phyloP scores from a whole-genome alignment of 2,329 filamentous ascomycete genomes.

The Xylariaceae sp. region DNA sequence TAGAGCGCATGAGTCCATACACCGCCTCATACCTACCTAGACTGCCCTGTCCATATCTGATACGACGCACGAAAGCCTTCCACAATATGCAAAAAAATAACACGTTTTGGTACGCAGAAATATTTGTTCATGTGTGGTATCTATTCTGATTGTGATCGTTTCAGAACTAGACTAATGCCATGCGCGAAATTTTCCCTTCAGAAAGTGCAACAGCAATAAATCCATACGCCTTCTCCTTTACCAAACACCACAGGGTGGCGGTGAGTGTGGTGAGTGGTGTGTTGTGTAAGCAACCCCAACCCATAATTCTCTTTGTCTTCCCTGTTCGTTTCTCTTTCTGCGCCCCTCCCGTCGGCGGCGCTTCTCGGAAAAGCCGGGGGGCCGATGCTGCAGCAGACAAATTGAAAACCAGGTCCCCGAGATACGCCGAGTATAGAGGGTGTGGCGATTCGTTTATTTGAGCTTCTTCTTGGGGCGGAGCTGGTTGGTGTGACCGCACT shows the following conservation, averaged over 20 bases:
- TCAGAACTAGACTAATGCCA: slow-evolving; percentile 15
- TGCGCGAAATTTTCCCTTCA: slow-evolving; percentile 9
- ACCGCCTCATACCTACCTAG: neutral
- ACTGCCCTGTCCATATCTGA: no score
- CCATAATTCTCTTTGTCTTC: neutral
- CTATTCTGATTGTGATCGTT: slow-evolving; percentile 13
- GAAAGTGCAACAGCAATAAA: slow-evolving; percentile 13
- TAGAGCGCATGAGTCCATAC: no score
- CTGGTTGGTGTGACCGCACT: slow-evolving; percentile 99
- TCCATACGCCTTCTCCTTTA: slow-evolving; percentile 14
- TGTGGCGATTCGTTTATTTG: slow-evolving; percentile 20
- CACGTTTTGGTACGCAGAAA: neutral
- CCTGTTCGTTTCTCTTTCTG: neutral
- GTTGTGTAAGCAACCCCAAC: slow-evolving; percentile 2
- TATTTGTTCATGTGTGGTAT: slow-evolving; percentile 11
- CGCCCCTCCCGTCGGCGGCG: neutral
- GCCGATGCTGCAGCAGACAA: no score
- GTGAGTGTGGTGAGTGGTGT: no score
- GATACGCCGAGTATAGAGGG: slow-evolving; percentile 3
- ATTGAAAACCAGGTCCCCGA: neutral
- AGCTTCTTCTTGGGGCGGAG: slow-evolving; percentile 99
- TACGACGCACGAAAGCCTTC: neutral
- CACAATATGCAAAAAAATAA: neutral
- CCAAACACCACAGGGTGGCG: slow-evolving; percentile 13
- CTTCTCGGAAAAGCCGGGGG: slow-evolving; percentile 6